A percentile compares a stretch with the other conserved stretches of the same genome.
phyloP scores from a whole-genome alignment of 371 early-diverging fungal species.

The Lichtheimia corymbifera region DNA sequence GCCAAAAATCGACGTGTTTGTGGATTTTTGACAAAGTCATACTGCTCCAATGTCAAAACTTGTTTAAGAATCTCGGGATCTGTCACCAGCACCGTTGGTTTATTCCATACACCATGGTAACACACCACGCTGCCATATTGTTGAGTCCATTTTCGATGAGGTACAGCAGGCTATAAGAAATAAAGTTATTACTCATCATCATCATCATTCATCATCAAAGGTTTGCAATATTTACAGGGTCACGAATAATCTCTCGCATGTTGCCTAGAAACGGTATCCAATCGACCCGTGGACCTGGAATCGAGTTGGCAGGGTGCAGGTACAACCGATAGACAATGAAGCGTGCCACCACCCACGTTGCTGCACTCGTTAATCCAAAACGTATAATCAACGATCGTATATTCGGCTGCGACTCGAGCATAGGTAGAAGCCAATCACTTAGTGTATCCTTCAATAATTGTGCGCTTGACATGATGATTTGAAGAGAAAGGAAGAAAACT shows the following conservation, averaged over 20 bases:
- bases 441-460: too few species aligned
- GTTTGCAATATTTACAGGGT: slow-evolving; percentile 26
- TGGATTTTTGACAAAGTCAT: slow-evolving; percentile 52
- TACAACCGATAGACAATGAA: slow-evolving; percentile 47
- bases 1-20: slow-evolving; percentile 28
- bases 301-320: slow-evolving; percentile 45
- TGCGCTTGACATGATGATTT: too few species aligned
- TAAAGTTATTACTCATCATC: not conserved
- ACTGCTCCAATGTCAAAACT: slow-evolving; percentile 50
- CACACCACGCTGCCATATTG: slow-evolving; percentile 54
- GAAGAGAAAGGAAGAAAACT: too few species aligned
- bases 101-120: slow-evolving; percentile 54
- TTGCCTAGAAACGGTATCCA: slow-evolving; percentile 58
- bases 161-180: slow-evolving; percentile 32
- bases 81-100: slow-evolving; percentile 43
- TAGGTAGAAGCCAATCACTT: too few species aligned
- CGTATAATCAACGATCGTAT: too few species aligned
- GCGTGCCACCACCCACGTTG: slow-evolving; percentile 5
- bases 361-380: slow-evolving; percentile 2
- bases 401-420: too few species aligned
- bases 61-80: slow-evolving; percentile 54
- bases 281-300: slow-evolving; percentile 61
- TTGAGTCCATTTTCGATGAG: slow-evolving; percentile 53
- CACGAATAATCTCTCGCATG: slow-evolving; percentile 43
- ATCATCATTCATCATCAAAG: not conserved